Base-by-base conservation (phyloP, 78 protist species). In the Guillardia theta region DNA sequence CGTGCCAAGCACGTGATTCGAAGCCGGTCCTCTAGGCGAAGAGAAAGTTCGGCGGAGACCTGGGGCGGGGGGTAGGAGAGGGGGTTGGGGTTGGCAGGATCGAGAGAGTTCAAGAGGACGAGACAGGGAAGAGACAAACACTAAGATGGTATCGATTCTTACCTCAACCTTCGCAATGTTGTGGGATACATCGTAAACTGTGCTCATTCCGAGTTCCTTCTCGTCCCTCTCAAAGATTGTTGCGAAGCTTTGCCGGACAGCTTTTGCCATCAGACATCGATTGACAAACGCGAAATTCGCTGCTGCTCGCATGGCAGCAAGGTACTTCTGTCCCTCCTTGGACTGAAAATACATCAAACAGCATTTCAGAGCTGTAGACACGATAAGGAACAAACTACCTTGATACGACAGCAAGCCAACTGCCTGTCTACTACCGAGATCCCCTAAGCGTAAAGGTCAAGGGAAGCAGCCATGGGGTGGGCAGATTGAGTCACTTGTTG, bases 281-380 rank as follows among this genome's bases (percentile, higher is more conserved):
- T 98, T 98, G 36, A 97, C 99, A 96, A 97, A 98, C 0, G 99
- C 99, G 70, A 53, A 98, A 94, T 98, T 98, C 58, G 99, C 98
- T 6, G 98, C 98, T 0, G 97, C 97, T 0, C 96, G 95, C 99
- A 98, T 98, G 45, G 96, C 98, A 8, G 78, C 33, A 36, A 98
- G 94, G 90, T 98, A 98, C 50, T 94, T 94, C 93, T 96, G 78
- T 33, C 43, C 53, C 58, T 1, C 92, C 30, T 87, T 8, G 33
- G 92, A 8, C n/a, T 10, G 44, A 6, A 5, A 24, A 64, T 15
- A 64, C 78, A 10, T 4, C 88, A n/a, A 6, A n/a, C 88, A n/a
- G 43, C 45, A 12, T 8, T 4, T 41, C 88, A 77, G 50, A 77
- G 50, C 33, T 8, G 8, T 46, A 77, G 50, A 78, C 9, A 78